Base-by-base conservation (phyloP, 129 eudicot genomes). In the Chrysanthemum lavandulifolium region DNA sequence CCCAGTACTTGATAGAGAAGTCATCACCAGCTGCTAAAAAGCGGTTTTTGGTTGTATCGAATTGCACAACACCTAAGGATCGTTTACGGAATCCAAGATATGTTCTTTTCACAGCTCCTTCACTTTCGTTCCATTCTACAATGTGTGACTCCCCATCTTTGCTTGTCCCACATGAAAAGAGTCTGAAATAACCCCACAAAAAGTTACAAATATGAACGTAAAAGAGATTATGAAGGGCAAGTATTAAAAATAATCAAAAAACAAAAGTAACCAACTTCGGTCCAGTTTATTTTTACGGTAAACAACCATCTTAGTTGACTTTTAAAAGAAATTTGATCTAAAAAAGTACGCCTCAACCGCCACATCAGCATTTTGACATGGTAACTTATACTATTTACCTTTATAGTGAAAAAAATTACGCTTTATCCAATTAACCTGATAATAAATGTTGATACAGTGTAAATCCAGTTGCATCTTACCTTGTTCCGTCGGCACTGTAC, bases 71-170 rank as follows among this genome's bases (percentile, higher is more conserved):
- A 7, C 79, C 87, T 56, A 77, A 75, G 11, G 93, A 82, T 64
- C 80, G 68, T 72, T 77, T 82, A 72, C 84, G 50, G 53, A 87
- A 87, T 13, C 89, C 89, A 19, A 36, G 68, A 69, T 80, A 80
- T 2, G 68, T 80, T 79, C 89, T 77, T 68, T 69, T 49, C 67
- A 84, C 75, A 13, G 76, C 68, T 67, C 87, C 87, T 74, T 87
- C 89, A 68, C 80, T 82, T 61, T 84, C 84, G n/a, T 84, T 82
- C 93, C 89, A 87, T 65, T 87, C 93, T 43, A 87, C 87, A 21
- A 87, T 65, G 76, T 72, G 78, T 3, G 93, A 84, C 27, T 79
- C 89, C 71, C 89, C 89, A 19, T 84, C 78, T 84, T 80, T 78
- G 77, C 84, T 84, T 3, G 89, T 87, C 76, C 93, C 93, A 45